phyloP scores from a whole-genome alignment of 139 green algal species.

The Eudorina sp. region DNA sequence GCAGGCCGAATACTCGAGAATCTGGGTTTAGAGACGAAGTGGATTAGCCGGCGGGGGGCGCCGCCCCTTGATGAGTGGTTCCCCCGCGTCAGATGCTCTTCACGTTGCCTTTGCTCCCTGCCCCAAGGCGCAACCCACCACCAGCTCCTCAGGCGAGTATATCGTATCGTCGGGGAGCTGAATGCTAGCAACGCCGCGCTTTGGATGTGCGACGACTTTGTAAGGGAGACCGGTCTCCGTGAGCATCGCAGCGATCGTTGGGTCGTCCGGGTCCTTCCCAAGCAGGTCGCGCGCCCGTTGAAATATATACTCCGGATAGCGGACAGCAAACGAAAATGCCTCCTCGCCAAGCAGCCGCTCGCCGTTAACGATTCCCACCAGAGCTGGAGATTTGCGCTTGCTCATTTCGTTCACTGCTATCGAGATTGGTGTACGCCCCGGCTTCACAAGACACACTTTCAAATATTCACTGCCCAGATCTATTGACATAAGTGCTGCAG shows the following conservation, averaged over 20 bases:
- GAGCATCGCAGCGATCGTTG: slow-evolving; percentile 64
- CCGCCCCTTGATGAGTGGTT: too few species aligned
- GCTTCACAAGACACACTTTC: slow-evolving; percentile 94
- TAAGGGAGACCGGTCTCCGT: slow-evolving; percentile 78
- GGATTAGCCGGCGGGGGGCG: too few species aligned
- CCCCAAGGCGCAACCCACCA: slow-evolving; percentile 83
- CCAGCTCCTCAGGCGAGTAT: slow-evolving; percentile 88
- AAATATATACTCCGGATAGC: slow-evolving; percentile 87
- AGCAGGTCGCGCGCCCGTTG: slow-evolving; percentile 83
- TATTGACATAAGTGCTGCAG: slow-evolving; percentile 82
- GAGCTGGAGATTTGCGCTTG: slow-evolving; percentile 91
- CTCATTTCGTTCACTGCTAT: slow-evolving; percentile 97
- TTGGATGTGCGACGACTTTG: slow-evolving; percentile 72
- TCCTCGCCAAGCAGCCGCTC: slow-evolving; percentile 96
- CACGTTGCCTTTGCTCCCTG: too few species aligned
- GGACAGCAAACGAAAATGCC: slow-evolving; percentile 76
- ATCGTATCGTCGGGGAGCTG: slow-evolving; percentile 52
- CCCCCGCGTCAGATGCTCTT: too few species aligned
- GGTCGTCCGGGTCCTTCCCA: slow-evolving; percentile 74
- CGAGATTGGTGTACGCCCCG: slow-evolving; percentile 84
- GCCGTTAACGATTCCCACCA: slow-evolving; percentile 88
- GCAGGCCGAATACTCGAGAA: too few species aligned
- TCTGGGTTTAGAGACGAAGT: too few species aligned
- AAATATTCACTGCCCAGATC: slow-evolving; percentile 95
- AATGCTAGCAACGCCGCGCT: slow-evolving; percentile 70